These are phyloP conservation scores for Obelidium mucronatum DNA, from an alignment of 192 early-diverging fungal species.

Conservation along the genomic window DNA sequence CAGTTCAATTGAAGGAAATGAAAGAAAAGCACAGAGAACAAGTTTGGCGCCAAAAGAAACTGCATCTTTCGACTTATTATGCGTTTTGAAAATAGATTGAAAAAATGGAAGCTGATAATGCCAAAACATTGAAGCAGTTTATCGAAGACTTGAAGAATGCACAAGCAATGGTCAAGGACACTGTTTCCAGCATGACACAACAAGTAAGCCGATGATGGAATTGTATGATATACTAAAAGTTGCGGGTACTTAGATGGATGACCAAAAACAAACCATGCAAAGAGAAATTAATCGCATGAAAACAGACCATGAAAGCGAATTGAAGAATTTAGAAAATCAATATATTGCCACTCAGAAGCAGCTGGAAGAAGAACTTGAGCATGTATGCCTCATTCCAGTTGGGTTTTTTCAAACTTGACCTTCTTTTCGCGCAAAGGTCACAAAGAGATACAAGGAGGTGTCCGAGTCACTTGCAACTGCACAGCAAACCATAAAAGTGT, in stretches of 20 bases:
- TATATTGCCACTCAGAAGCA: background rate
- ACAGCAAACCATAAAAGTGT: conserved; percentile 53
- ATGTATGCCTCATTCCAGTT: conserved; percentile 13
- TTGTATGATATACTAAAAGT: no score
- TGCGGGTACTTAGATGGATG: conserved; percentile 28
- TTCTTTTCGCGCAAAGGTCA: conserved; percentile 3
- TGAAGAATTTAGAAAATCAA: conserved; percentile 21
- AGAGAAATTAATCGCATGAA: conserved; percentile 31
- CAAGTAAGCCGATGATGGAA: conserved; percentile 9
- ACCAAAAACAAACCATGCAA: conserved; percentile 8
- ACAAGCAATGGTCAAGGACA: conserved; percentile 22
- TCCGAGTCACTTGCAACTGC: conserved; percentile 42
- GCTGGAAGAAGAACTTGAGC: conserved; percentile 17
- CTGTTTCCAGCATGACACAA: conserved; percentile 14
- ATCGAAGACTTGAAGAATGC: conserved; percentile 21
- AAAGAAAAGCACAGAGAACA: conserved; percentile 16
- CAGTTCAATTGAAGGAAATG: conserved; percentile 6
- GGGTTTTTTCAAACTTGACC: no score
- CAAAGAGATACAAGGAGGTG: conserved; percentile 31
- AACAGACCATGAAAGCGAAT: conserved; percentile 5
- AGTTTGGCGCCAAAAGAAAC: no score
- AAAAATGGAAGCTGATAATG: conserved; percentile 20
- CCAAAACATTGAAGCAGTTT: conserved; percentile 15
- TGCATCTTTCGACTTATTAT: no score
- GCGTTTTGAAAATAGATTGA: conserved; percentile 35